A percentile compares a stretch with the other conserved stretches of the same genome.
phyloP scores from a whole-genome alignment of 768 basidiomycete species.

The Coprinopsis cinerea region DNA sequence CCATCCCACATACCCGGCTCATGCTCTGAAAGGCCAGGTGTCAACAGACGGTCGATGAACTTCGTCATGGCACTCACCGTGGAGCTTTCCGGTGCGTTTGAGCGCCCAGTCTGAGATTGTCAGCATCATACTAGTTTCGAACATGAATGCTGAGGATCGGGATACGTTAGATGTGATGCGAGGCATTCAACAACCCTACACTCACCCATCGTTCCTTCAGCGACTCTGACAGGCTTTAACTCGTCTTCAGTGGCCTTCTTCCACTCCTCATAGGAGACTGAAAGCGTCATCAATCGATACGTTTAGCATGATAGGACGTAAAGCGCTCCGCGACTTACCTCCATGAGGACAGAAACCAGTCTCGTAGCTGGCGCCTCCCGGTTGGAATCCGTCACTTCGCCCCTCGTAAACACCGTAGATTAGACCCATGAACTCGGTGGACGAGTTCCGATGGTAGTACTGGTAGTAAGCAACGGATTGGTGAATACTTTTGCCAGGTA shows the following conservation, averaged over 20 bases:
- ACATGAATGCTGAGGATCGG: conserved; percentile 46
- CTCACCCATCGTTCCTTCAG: conserved; percentile 49
- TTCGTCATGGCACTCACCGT: conserved; percentile 29
- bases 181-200: background rate
- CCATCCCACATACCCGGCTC: conserved; percentile 66
- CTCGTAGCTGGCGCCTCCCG: conserved; percentile 58
- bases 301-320: background rate
- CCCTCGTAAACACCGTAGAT: conserved; percentile 61
- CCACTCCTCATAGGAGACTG: conserved; percentile 57
- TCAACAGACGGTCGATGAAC: background rate
- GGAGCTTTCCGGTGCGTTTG: conserved; percentile 51
- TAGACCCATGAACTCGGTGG: conserved; percentile 61
- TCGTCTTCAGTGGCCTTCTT: conserved; percentile 51
- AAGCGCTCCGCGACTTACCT: conserved; percentile 31
- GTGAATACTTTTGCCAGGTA: background rate
- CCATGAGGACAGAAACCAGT: conserved; percentile 63
- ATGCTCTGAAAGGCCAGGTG: conserved; percentile 34
- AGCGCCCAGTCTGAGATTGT: conserved; percentile 62
- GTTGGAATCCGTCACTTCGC: conserved; percentile 54
- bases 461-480: conserved; percentile 19
- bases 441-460: conserved; percentile 62
- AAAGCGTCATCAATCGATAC: background rate
- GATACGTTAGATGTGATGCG: background rate
- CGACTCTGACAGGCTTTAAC: conserved; percentile 43
- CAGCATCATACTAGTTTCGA: conserved; percentile 57